These are phyloP conservation scores for Hirsutella minnesotensis DNA, from an alignment of 2,329 filamentous ascomycete genomes.

Conservation along the genomic window DNA sequence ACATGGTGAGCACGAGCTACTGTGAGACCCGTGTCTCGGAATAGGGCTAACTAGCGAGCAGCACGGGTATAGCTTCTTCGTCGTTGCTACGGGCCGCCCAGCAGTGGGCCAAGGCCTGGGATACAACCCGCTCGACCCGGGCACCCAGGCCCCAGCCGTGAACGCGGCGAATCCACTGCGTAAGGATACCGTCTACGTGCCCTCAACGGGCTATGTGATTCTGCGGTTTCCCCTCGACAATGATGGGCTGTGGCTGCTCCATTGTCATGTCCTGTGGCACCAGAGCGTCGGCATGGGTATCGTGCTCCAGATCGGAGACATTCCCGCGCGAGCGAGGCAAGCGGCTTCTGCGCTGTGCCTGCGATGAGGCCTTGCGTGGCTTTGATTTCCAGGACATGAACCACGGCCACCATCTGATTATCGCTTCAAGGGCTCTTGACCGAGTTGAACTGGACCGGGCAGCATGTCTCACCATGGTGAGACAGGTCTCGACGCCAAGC, in stretches of 20 bases:
- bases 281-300: slow-evolving; percentile 20
- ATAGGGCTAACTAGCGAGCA: slow-evolving; percentile 1
- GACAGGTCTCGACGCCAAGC: no score
- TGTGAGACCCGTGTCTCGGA: background rate
- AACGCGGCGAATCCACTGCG: slow-evolving; percentile 14
- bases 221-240: slow-evolving; percentile 22
- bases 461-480: no score
- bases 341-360: background rate
- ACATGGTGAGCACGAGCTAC: slow-evolving; percentile 24
- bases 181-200: slow-evolving; percentile 20
- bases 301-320: slow-evolving; percentile 5
- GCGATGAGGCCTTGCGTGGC: slow-evolving; percentile 3
- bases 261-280: slow-evolving; percentile 25
- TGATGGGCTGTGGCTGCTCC: slow-evolving; percentile 24
- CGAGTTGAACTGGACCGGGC: no score
- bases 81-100: slow-evolving; percentile 5
- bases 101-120: slow-evolving; percentile 3
- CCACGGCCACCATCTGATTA: no score
- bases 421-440: no score
- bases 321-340: slow-evolving; percentile 1
- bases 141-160: background rate
- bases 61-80: slow-evolving; percentile 10
- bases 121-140: slow-evolving; percentile 8
- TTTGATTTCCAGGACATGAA: no score
- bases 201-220: slow-evolving; percentile 21